These are phyloP conservation scores for Fusarium longipes DNA, from an alignment of 2,329 filamentous ascomycete species.

Conservation along the genomic window DNA sequence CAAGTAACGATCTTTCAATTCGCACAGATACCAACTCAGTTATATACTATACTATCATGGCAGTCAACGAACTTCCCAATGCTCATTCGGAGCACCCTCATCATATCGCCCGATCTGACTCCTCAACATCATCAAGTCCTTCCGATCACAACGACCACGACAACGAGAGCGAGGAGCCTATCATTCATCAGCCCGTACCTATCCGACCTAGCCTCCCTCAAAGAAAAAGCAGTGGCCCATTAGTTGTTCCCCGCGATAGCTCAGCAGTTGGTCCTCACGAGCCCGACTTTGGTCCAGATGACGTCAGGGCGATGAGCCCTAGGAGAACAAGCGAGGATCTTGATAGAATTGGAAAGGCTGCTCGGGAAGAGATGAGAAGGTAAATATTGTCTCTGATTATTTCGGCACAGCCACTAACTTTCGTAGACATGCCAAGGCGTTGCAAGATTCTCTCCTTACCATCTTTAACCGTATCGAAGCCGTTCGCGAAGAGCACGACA, in stretches of 20 bases:
- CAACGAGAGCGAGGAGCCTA: conserved; percentile 37
- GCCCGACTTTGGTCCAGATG: conserved; percentile 83
- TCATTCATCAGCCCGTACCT: conserved; percentile 64
- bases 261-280: conserved; percentile 78
- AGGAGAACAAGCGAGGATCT: conserved; percentile 90
- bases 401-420: conserved; percentile 25
- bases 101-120: conserved; percentile 55
- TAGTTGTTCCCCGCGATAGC: conserved; percentile 83
- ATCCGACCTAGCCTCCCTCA: conserved; percentile 75
- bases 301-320: conserved; percentile 95
- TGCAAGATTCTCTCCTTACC: conserved; percentile 89
- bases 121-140: conserved; percentile 48
- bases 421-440: conserved; percentile 82
- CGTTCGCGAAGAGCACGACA: conserved; percentile 94
- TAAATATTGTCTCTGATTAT: conserved; percentile 48
- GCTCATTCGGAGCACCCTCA: conserved; percentile 44
- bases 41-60: conserved; percentile 28
- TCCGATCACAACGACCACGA: conserved; percentile 50
- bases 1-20: conserved; percentile 20
- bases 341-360: conserved; percentile 85
- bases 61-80: conserved; percentile 43
- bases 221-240: conserved; percentile 83
- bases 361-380: conserved; percentile 73
- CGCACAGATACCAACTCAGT: neutral
- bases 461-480: conserved; percentile 95